Evolutionary conservation across 345 rosid species (phyloP), one percentile per base, ranked within the genome.

Genomic region (Erucastrum elatum): DNA sequence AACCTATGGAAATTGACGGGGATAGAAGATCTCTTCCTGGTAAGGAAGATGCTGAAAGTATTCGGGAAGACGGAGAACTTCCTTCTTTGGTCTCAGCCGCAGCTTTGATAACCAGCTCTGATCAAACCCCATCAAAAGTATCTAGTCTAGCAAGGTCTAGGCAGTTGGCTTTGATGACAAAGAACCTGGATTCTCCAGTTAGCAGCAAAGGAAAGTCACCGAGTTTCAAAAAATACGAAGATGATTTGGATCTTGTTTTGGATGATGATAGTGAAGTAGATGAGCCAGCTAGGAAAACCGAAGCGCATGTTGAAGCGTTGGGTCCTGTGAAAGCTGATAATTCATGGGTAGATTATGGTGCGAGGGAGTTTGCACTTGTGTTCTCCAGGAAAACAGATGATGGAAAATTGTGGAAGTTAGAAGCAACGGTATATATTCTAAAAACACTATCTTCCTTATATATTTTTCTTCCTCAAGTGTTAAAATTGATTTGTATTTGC

Each of bases 21-120:
- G 85, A 90, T 63, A 90, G 87, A 77, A 86, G 88, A 82, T 61
- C 89, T 66, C 77, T 79, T 74, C 73, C 82, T 75, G 85, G 88
- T 39, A 94, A 85, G 79, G 90, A 86, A 79, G 97, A 86, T 78
- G 77, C 72, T 8, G 97, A 89, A 84, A 74, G 88, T 82, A 75
- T 79, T 5, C 85, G 90, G 80, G 99, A 93, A 83, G 98, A 95
- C 74, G 99, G 97, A 78, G 98, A 95, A 86, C 97, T 95, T 81
- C 99, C 98, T n/a, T 87, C 96, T 64, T 78, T 91, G 84, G 79
- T 82, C 80, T 74, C 83, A 76, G 82, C 76, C 70, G 84, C 87
- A 70, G 77, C 92, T 67, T 77, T 35, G 26, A 74, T 73, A 72
- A 85, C 64, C 72, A 86, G 83, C 83, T 67, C 78, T 61, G 84